Conservation (phyloP, 2,329 filamentous ascomycete species). For the Zymoseptoria crescenta region DNA sequence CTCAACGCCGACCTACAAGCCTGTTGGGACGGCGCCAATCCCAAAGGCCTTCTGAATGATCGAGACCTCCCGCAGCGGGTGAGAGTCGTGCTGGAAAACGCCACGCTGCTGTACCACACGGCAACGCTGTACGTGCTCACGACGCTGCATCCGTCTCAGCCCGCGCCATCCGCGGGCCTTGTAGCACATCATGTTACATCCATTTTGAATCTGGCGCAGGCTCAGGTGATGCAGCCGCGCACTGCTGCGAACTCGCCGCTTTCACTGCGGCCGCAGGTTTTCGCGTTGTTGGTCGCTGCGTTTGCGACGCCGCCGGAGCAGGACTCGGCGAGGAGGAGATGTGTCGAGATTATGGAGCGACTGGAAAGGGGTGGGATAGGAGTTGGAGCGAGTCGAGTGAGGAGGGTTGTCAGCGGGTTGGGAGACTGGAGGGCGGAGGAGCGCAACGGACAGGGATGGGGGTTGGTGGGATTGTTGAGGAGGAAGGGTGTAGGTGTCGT, state of each 20-base stretch:
- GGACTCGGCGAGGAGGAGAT: slow-evolving; percentile 44
- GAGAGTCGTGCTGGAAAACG: slow-evolving; percentile 30
- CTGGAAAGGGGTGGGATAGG: slow-evolving; percentile 42
- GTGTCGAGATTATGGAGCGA: slow-evolving; percentile 41
- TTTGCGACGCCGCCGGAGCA: slow-evolving; percentile 35
- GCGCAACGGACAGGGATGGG: slow-evolving; percentile 38
- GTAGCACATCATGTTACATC: slow-evolving; percentile 24
- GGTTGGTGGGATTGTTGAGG: slow-evolving; percentile 44
- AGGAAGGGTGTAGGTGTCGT: slow-evolving; percentile 42
- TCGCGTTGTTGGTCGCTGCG: slow-evolving; percentile 49
- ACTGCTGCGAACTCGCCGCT: slow-evolving; percentile 33
- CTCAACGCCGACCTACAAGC: slow-evolving; percentile 23
- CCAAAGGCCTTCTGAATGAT: slow-evolving; percentile 32
- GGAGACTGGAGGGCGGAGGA: slow-evolving; percentile 33
- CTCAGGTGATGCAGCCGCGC: slow-evolving; percentile 40
- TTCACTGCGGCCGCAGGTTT: slow-evolving; percentile 41
- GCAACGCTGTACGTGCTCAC: slow-evolving; percentile 46
- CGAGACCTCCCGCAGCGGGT: slow-evolving; percentile 45
- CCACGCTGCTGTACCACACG: slow-evolving; percentile 42
- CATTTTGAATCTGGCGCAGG: slow-evolving; percentile 40
- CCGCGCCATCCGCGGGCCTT: slow-evolving; percentile 32
- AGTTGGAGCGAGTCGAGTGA: slow-evolving; percentile 39
- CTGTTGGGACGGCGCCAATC: slow-evolving; percentile 25
- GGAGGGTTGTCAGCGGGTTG: slow-evolving; percentile 43
- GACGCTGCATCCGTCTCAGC: slow-evolving; percentile 45